Percentiles rank a stretch among this genome's conserved stretches.
Conservation (phyloP, 805 yeast genomes). For the Yarrowia deformans region DNA sequence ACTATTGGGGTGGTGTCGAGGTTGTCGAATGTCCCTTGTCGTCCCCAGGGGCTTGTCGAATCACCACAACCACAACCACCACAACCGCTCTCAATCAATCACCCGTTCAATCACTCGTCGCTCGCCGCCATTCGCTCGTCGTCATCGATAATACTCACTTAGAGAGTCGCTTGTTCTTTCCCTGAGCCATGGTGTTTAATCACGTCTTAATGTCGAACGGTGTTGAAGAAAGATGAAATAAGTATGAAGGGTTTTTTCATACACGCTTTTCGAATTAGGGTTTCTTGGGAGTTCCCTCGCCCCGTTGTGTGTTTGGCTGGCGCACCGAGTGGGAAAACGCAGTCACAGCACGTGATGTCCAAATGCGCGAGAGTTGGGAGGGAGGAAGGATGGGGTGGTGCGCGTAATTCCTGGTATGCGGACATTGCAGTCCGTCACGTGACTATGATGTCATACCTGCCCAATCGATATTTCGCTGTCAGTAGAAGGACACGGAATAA, state of each 20-base stretch:
- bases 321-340: slow-evolving; percentile 21
- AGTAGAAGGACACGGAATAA: too few relatives aligned
- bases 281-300: slow-evolving; percentile 40
- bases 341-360: slow-evolving; percentile 36
- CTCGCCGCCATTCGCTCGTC: too few relatives aligned
- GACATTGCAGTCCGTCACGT: not conserved
- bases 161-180: slow-evolving; percentile 83
- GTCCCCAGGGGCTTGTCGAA: too few relatives aligned
- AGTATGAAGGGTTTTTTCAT: slow-evolving; percentile 38
- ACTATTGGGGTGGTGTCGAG: too few relatives aligned
- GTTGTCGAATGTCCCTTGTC: too few relatives aligned
- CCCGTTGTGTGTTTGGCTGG: not conserved
- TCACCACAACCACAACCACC: too few relatives aligned
- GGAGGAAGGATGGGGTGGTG: not conserved
- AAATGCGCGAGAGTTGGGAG: slow-evolving; percentile 1
- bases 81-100: not conserved
- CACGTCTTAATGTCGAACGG: slow-evolving; percentile 37
- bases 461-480: too few relatives aligned
- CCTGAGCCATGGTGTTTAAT: slow-evolving; percentile 68
- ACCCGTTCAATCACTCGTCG: not conserved
- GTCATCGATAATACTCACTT: slow-evolving; percentile 36
- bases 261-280: slow-evolving; percentile 41
- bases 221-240: slow-evolving; percentile 36
- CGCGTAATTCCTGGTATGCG: not conserved
- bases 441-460: slow-evolving; percentile 16